These are phyloP conservation scores for Linum lewisii DNA, from an alignment of 345 rosid species.

Conservation along the genomic window DNA sequence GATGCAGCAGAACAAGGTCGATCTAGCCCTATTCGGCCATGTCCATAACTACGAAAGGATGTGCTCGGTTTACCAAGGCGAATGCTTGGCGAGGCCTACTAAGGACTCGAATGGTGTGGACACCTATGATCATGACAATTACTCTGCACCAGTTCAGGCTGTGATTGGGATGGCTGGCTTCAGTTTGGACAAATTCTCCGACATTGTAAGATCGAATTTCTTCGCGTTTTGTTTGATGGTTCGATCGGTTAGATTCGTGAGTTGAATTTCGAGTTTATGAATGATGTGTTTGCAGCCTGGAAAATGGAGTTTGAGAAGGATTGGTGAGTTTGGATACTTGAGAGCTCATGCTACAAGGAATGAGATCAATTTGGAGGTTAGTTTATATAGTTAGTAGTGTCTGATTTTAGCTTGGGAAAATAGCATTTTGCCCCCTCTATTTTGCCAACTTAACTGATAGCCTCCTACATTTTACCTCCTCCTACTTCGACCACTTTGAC, in stretches of 20 bases:
- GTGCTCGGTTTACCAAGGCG: slow-evolving; percentile 32
- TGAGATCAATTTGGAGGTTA: slow-evolving; percentile 42
- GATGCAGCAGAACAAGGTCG: slow-evolving; percentile 43
- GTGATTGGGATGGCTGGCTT: slow-evolving; percentile 70
- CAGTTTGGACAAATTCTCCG: slow-evolving; percentile 29
- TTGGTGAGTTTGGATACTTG: slow-evolving; percentile 35
- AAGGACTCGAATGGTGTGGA: slow-evolving; percentile 35
- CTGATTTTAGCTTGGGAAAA: no score
- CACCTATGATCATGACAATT: slow-evolving; percentile 43
- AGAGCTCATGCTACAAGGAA: slow-evolving; percentile 38
- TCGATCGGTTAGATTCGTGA: slow-evolving; percentile 18
- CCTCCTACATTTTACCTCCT: no score
- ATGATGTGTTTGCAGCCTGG: no score
- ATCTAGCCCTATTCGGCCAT: slow-evolving; percentile 48
- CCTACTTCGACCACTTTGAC: no score
- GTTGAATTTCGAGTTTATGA: no score
- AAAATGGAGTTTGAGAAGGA: slow-evolving; percentile 45
- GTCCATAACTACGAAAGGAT: slow-evolving; percentile 68
- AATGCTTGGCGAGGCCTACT: slow-evolving; percentile 41
- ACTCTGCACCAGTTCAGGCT: slow-evolving; percentile 49
- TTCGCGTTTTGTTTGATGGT: neutral
- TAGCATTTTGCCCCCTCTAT: no score
- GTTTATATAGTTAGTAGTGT: neutral
- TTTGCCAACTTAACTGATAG: no score
- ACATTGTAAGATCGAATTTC: slow-evolving; percentile 20